Evolutionary conservation across 2,329 filamentous ascomycete genomes (phyloP).

Genomic region (Anisogramma anomala): DNA sequence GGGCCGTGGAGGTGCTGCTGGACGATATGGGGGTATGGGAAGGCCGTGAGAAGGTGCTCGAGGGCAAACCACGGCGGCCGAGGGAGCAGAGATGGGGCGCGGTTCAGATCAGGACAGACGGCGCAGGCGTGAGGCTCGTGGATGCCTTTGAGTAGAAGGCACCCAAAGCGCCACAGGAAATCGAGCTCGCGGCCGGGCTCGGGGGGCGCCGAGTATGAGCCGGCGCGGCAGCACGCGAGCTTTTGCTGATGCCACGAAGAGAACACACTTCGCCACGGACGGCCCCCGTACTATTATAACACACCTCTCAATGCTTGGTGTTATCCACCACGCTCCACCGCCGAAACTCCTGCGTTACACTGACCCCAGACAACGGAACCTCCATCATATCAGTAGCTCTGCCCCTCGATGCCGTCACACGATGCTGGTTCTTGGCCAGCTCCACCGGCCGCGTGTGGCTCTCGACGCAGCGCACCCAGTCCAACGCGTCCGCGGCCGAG

Average conservation of each 20-base stretch:
- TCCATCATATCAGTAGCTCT: not conserved
- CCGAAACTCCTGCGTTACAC: conserved; percentile 2
- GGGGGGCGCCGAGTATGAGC: conserved; percentile 8
- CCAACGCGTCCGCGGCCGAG: not conserved
- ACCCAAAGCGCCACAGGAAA: not conserved
- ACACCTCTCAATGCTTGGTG: not conserved
- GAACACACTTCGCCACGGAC: not conserved
- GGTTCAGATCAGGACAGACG: conserved; percentile 28
- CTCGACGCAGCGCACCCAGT: not conserved
- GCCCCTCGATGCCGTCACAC: not conserved
- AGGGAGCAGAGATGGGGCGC: conserved; percentile 45
- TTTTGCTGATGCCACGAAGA: not conserved
- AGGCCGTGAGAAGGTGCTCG: conserved; percentile 14
- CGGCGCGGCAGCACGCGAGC: not conserved
- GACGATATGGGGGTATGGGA: conserved; percentile 39
- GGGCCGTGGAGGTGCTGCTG: conserved; percentile 39
- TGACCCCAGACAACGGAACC: not conserved
- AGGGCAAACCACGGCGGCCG: conserved; percentile 20
- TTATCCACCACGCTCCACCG: not conserved
- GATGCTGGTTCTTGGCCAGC: not conserved
- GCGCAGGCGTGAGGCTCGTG: conserved; percentile 26
- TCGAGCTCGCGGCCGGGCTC: conserved; percentile 11
- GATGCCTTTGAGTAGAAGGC: conserved; percentile 25
- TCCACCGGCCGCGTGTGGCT: not conserved
- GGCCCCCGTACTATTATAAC: not conserved